Base-by-base conservation (phyloP, 345 rosid genomes). In the Euphorbia pulcherrima region DNA sequence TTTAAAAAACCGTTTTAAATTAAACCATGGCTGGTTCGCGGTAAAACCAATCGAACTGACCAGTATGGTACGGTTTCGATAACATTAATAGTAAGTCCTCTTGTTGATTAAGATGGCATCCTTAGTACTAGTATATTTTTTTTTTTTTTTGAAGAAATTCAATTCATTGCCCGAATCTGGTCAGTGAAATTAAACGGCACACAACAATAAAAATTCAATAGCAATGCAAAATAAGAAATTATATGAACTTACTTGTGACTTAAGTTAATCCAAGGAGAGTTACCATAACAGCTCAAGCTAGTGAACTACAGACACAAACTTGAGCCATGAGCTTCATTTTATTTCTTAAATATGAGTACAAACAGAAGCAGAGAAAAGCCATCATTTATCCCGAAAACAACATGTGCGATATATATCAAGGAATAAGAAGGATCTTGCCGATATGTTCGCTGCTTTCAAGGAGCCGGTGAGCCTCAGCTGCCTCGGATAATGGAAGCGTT, bases 381-480 rank as follows among this genome's bases (percentile, higher is more conserved):
- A 16, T 21, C 14, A 4, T 17, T 16, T 13, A 51, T 37, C 20
- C 41, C 28, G 24, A 40, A 55, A 8, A 60, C 7, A 48, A 11
- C 64, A 61, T 2, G 13, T 39, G 60, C 28, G 30, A 60, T 28
- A 64, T 83, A 60, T 28, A 64, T 83, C 73, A 90, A 7, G 88
- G 71, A 56, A 81, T 64, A 40, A 90, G 97, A 62, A 93, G 44
- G 68, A 93, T 90, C 79, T 93, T 93, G 46, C 98, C 96, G 17
- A 85, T 75, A 62, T 93, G 98, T 57, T 68, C 44, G 77, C 90
- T 84, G 64, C 92, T 88, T 82, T 90, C 97, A 83, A 90, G 81
- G 21, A 87, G 88, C 59, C 75, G 79, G 75, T 88, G 97, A 68
- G 81, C 91, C 69, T 88, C 90, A 23, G 85, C 91, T 14, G 88